Evolutionary conservation across 768 basidiomycete species (phyloP), one percentile per base, ranked within the genome.

Genomic region (Nevesoporus exiguus): DNA sequence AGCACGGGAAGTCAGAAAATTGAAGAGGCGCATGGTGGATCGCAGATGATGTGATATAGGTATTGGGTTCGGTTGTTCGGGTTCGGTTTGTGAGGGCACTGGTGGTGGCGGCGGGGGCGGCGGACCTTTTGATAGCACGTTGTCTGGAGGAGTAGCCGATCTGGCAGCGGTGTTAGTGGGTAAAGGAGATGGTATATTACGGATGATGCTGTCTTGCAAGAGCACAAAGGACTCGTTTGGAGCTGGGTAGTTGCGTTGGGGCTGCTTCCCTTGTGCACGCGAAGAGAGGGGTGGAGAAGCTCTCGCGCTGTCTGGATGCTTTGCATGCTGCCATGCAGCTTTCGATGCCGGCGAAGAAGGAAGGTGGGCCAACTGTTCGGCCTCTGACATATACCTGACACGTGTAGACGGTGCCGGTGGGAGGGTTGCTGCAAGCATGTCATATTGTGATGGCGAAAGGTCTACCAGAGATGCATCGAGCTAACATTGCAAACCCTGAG

Each of bases 191-290:
- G 89, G 89, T 52, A 88, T 88, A 63, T 77, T 82, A 43, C 78
- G 79, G 61, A 91, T 78, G 53, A 89, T 74, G 60, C 90, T 93
- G 64, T 94, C 92, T 68, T 92, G 88, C 25, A 95, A 76, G 40
- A 97, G 79, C 55, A 97, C 90, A 72, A 95, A 97, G 24, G 93
- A 96, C 70, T 94, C 93, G 63, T 83, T 88, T 7, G 92, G 89
- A 39, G 81, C 76, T 30, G 73, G 76, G 19, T 76, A 69, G 40
- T 62, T 74, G 54, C 78, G 80, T 62, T 81, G 81, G 19, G 80
- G 74, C 58, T 82, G 85, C 63, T 84, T 88, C 58, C 77, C 80
- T 68, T 80, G 80, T 24, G 79, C 76, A 61, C 79, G 82, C 56
- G 80, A 68, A 31, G 85, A 83, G 46, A 80, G 69, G 22, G 76